These are phyloP conservation scores for Suillus subaureus DNA, from an alignment of 768 basidiomycete species.

Conservation along the genomic window DNA sequence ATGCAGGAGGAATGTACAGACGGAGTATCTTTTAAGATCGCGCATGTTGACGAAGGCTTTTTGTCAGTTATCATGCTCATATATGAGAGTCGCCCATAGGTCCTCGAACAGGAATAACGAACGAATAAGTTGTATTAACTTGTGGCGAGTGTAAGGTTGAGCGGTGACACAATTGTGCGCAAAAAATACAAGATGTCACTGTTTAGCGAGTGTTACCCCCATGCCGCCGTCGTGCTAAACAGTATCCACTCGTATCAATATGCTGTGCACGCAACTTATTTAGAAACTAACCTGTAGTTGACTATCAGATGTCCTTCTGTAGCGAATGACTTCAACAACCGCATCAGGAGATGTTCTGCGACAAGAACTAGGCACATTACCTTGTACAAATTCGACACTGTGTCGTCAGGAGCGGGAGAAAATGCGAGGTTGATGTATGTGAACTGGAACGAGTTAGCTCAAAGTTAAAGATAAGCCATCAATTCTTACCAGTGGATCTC, in stretches of 20 bases:
- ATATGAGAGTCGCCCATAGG: background rate
- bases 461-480: conserved; percentile 52
- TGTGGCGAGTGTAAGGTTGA: background rate
- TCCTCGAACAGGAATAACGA: background rate
- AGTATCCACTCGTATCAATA: background rate
- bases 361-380: conserved; percentile 30
- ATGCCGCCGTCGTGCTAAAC: conserved; percentile 61
- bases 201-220: conserved; percentile 45
- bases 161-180: background rate
- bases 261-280: too few species aligned
- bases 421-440: conserved; percentile 81
- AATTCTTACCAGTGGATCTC: conserved; percentile 76
- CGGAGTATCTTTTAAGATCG: background rate
- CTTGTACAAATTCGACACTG: conserved; percentile 70
- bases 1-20: background rate
- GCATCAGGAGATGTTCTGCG: background rate
- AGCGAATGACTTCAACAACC: conserved; percentile 64
- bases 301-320: conserved; percentile 91
- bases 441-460: conserved; percentile 44
- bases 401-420: conserved; percentile 77
- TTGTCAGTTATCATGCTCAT: background rate
- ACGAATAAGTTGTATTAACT: conserved; percentile 1
- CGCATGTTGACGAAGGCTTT: background rate
- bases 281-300: conserved; percentile 72
- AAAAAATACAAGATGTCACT: background rate